A percentile compares a stretch with the other conserved stretches of the same genome.
Evolutionary conservation across 306 rosid species (phyloP).

Genomic region (Astragalus glycyphyllos): DNA sequence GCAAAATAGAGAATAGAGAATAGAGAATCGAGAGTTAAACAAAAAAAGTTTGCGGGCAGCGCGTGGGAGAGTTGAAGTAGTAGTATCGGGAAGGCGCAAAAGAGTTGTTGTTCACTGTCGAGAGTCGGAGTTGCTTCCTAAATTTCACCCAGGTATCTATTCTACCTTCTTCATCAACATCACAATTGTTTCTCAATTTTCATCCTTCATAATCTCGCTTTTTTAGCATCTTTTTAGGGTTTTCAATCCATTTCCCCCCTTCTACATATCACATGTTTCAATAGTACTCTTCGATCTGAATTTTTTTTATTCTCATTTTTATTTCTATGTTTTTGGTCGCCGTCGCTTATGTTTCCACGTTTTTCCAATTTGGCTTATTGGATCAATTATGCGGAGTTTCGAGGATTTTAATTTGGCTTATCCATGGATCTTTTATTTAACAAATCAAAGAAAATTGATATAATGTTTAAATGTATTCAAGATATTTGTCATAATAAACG

Average conservation of each 20-base stretch:
- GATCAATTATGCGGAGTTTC: slow-evolving; percentile 28
- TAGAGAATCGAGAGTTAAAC: no score
- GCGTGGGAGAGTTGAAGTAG: no score
- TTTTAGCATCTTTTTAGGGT: slow-evolving; percentile 45
- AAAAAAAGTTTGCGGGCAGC: no score
- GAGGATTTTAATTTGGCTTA: background rate
- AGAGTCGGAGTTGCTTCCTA: background rate
- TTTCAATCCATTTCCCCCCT: slow-evolving; percentile 31
- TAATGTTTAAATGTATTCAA: background rate
- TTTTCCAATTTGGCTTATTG: slow-evolving; percentile 1
- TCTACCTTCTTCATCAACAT: background rate
- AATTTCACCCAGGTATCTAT: slow-evolving; percentile 34
- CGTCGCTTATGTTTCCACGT: background rate
- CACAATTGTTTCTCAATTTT: background rate
- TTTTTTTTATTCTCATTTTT: background rate
- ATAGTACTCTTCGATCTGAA: slow-evolving; percentile 38
- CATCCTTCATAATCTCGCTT: background rate
- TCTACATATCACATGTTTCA: background rate
- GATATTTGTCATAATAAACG: background rate
- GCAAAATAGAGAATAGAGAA: no score
- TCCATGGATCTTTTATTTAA: no score
- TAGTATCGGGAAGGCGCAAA: background rate
- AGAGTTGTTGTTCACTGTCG: background rate
- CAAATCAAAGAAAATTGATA: no score
- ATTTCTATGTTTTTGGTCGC: slow-evolving; percentile 5